Percentiles rank a stretch among this genome's conserved stretches.
phyloP scores from a whole-genome alignment of 495 filamentous ascomycete genomes.

The Aspergillus incahuasiensis region DNA sequence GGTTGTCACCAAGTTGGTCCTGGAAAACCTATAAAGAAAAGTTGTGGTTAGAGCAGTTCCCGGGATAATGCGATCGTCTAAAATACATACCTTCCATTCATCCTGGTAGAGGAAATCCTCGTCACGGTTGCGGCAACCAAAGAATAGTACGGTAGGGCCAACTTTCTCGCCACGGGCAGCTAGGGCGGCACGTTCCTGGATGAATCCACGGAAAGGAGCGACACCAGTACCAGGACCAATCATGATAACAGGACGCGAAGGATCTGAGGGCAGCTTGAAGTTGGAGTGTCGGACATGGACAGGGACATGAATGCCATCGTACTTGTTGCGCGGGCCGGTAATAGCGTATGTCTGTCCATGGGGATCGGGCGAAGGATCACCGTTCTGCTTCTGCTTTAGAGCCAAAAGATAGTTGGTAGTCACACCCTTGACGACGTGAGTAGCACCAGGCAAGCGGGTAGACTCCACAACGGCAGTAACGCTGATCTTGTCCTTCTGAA shows the following conservation, averaged over 20 bases:
- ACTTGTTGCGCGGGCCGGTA: constrained; percentile 89
- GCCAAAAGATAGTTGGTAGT: constrained; percentile 96
- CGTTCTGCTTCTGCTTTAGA: constrained; percentile 95
- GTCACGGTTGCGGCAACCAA: constrained; percentile 75
- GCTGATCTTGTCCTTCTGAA: constrained; percentile 89
- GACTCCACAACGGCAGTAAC: constrained; percentile 95
- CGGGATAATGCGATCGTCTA: not conserved
- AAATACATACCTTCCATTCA: constrained; percentile 79
- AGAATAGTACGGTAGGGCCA: constrained; percentile 88
- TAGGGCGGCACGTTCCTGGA: constrained; percentile 85
- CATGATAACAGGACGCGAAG: constrained; percentile 89
- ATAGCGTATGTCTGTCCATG: constrained; percentile 88
- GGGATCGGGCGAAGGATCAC: constrained; percentile 77
- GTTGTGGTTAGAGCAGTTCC: not conserved
- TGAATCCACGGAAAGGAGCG: constrained; percentile 91
- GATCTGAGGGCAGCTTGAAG: constrained; percentile 97
- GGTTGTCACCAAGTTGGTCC: constrained; percentile 74
- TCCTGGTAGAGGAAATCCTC: constrained; percentile 93
- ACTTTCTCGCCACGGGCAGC: constrained; percentile 77
- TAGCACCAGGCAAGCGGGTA: constrained; percentile 66
- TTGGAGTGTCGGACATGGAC: constrained; percentile 97
- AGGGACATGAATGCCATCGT: constrained; percentile 92
- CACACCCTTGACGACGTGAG: constrained; percentile 85
- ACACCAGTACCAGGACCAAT: constrained; percentile 96
- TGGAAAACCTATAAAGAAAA: constrained; percentile 63